These are phyloP conservation scores for Coleophoma eucalyptorum DNA, from an alignment of 2,329 filamentous ascomycete genomes.

Conservation along the genomic window DNA sequence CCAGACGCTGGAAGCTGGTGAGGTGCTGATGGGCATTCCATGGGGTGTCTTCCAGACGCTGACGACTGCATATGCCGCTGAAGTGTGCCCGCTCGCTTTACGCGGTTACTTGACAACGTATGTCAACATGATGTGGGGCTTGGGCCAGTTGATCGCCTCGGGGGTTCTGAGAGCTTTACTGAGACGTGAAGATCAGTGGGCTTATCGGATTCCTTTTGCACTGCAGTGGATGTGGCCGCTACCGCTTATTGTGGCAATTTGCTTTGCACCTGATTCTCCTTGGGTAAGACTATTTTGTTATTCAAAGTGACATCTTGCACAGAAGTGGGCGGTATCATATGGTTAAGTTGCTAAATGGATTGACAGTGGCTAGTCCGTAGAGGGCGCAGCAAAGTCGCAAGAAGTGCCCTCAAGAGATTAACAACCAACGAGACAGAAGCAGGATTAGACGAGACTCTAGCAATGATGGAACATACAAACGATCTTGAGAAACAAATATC, in stretches of 20 bases:
- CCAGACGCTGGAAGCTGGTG: slow-evolving; percentile 37
- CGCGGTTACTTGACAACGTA: slow-evolving; percentile 32
- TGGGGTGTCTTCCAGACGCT: slow-evolving; percentile 45
- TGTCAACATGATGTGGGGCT: slow-evolving; percentile 46
- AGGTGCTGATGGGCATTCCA: slow-evolving; percentile 41
- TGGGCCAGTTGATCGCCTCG: slow-evolving; percentile 41
- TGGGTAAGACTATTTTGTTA: neutral
- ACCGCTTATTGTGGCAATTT: slow-evolving; percentile 37
- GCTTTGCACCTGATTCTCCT: slow-evolving; percentile 23
- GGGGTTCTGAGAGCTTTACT: slow-evolving; percentile 39
- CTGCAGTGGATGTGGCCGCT: slow-evolving; percentile 45
- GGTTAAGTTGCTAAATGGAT: too few species aligned
- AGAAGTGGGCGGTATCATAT: too few species aligned
- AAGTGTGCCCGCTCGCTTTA: slow-evolving; percentile 20
- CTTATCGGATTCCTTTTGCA: slow-evolving; percentile 41
- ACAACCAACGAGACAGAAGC: slow-evolving; percentile 11
- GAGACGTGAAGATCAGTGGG: slow-evolving; percentile 36
- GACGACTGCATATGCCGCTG: slow-evolving; percentile 16
- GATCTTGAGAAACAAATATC: slow-evolving; percentile 42
- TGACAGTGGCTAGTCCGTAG: slow-evolving; percentile 9
- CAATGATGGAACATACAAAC: slow-evolving; percentile 91
- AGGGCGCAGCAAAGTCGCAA: slow-evolving; percentile 11
- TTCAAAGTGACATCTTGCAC: neutral
- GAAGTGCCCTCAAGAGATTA: slow-evolving; percentile 10
- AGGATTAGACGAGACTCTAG: slow-evolving; percentile 69